A percentile compares a stretch with the other conserved stretches of the same genome.
phyloP scores from a whole-genome alignment of 2,329 filamentous ascomycete genomes.

The Periconia sp. region DNA sequence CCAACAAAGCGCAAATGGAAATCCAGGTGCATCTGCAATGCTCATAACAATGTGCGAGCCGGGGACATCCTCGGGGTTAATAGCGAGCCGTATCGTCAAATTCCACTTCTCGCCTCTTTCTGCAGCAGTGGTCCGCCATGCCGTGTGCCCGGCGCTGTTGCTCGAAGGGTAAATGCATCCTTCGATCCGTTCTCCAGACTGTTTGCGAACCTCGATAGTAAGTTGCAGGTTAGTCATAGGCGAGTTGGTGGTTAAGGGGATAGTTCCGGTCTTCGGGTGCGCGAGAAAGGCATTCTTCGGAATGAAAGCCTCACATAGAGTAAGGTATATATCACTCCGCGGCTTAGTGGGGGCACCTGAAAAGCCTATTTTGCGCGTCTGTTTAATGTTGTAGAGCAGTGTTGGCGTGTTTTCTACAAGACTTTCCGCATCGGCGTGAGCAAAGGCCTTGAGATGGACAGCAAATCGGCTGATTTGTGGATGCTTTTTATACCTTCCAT shows the following conservation, averaged over 20 bases:
- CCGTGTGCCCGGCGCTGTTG: conserved; percentile 77
- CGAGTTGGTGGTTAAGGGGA: conserved; percentile 70
- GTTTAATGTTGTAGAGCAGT: conserved; percentile 77
- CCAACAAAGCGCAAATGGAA: conserved; percentile 90
- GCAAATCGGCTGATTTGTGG: conserved; percentile 77
- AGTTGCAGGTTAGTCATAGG: conserved; percentile 81
- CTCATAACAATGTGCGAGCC: conserved; percentile 88
- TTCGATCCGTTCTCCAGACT: conserved; percentile 81
- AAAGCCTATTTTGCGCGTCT: conserved; percentile 90
- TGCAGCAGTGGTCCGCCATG: conserved; percentile 84
- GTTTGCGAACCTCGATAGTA: conserved; percentile 83
- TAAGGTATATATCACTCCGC: conserved; percentile 94
- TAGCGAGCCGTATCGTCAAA: conserved; percentile 81
- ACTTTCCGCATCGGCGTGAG: conserved; percentile 75
- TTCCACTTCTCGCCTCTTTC: conserved; percentile 85
- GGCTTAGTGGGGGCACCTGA: conserved; percentile 87
- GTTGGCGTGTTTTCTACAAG: conserved; percentile 90
- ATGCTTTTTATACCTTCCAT: conserved; percentile 77
- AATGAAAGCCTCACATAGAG: conserved; percentile 78
- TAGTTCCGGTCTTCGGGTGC: conserved; percentile 79
- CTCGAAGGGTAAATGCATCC: conserved; percentile 87
- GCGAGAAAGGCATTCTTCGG: conserved; percentile 69
- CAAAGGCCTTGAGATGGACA: conserved; percentile 79
- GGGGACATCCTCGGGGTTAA: conserved; percentile 80
- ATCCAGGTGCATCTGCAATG: conserved; percentile 81